phyloP scores from a whole-genome alignment of 768 basidiomycete species.

The Hericium alpestre region DNA sequence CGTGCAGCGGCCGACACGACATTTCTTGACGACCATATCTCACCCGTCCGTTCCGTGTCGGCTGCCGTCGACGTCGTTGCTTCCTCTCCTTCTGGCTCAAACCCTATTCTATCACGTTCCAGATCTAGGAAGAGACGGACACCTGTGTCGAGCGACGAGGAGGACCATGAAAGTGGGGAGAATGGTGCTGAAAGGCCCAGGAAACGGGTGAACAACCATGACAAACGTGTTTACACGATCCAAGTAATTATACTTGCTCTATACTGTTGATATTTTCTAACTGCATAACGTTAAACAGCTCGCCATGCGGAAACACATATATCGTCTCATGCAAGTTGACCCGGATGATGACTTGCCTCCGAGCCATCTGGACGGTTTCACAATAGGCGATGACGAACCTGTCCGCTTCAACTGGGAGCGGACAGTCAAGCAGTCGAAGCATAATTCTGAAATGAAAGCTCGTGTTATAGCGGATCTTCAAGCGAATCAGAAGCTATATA shows the following conservation, averaged over 20 bases:
- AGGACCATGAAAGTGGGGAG: conserved; percentile 17
- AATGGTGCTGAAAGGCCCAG: conserved; percentile 26
- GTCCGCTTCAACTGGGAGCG: conserved; percentile 76
- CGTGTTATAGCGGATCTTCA: conserved; percentile 53
- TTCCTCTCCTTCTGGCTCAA: too few species aligned
- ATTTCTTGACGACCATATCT: too few species aligned
- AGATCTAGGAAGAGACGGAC: conserved; percentile 11
- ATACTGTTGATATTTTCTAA: too few species aligned
- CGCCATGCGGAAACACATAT: conserved; percentile 60
- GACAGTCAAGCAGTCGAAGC: conserved; percentile 63
- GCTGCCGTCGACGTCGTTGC: too few species aligned
- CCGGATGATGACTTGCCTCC: conserved; percentile 51
- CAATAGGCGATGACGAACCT: conserved; percentile 36
- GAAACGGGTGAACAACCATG: conserved; percentile 50
- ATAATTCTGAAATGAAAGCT: conserved; percentile 63
- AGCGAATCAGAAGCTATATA: conserved; percentile 44
- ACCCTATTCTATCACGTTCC: too few species aligned
- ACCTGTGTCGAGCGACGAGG: background rate
- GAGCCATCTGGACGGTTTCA: conserved; percentile 45
- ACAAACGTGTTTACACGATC: conserved; percentile 55
- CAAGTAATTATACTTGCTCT: conserved; percentile 31
- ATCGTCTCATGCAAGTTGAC: conserved; percentile 45
- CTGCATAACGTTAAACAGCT: conserved; percentile 29
- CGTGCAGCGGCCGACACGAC: too few species aligned
- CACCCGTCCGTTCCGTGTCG: too few species aligned